phyloP scores from a whole-genome alignment of 169 alveolate genomes.

The Eimeria mitis region DNA sequence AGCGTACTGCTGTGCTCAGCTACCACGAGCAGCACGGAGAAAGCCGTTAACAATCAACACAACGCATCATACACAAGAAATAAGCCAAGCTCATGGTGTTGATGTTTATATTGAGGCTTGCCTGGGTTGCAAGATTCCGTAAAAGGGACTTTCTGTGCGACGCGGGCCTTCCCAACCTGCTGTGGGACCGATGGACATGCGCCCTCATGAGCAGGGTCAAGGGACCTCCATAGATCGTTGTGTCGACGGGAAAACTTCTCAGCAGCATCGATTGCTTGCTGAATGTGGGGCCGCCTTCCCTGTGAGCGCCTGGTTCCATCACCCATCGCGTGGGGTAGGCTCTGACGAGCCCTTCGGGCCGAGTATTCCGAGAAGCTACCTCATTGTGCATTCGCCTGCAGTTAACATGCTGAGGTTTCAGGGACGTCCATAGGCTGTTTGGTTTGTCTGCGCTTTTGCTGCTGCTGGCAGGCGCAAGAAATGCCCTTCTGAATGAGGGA shows the following conservation, averaged over 20 bases:
- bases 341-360: not conserved
- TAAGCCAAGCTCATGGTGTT: not conserved
- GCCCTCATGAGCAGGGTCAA: constrained; percentile 54
- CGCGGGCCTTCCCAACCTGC: constrained; percentile 72
- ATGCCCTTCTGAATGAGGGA: not conserved
- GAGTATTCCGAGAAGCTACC: not conserved
- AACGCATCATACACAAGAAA: not conserved
- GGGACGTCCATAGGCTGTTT: not conserved
- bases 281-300: not conserved
- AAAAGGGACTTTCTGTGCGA: constrained; percentile 76
- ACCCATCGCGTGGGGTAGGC: not conserved
- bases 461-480: constrained; percentile 2
- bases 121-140: constrained; percentile 80
- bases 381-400: not conserved
- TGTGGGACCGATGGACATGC: constrained; percentile 58
- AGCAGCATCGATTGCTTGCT: not conserved
- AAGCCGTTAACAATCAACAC: not conserved
- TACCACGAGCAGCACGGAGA: not conserved
- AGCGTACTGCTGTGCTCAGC: not conserved
- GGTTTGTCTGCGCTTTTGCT: not conserved
- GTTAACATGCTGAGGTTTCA: not conserved
- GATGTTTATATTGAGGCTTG: not conserved
- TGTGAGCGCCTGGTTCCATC: not conserved
- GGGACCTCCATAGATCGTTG: not conserved
- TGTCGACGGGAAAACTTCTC: not conserved